A percentile compares a stretch with the other conserved stretches of the same genome.
phyloP scores from a whole-genome alignment of 2,329 filamentous ascomycete species.

The Colletotrichum sp. region DNA sequence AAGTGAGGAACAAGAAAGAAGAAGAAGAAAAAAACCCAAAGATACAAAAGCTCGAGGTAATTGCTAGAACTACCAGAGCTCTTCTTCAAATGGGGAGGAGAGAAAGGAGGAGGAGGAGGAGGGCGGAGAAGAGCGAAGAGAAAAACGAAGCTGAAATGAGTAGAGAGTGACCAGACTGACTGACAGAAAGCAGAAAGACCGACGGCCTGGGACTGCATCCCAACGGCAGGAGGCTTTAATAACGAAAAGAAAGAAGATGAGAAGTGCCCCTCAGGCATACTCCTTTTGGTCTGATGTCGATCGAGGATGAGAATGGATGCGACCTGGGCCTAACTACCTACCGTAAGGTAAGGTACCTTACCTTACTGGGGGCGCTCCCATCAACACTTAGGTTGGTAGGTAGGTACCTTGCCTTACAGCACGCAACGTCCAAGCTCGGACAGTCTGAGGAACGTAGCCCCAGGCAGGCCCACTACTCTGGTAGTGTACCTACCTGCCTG shows the following conservation, averaged over 20 bases:
- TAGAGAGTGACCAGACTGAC: constrained; percentile 21
- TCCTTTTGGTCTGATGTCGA: constrained; percentile 7
- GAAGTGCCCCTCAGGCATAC: background rate
- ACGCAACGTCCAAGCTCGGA: background rate
- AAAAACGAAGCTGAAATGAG: background rate
- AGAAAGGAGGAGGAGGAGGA: constrained; percentile 6
- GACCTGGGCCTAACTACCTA: background rate
- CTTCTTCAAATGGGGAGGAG: constrained; percentile 35
- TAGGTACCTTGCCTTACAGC: background rate
- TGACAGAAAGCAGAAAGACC: background rate
- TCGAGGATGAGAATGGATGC: constrained; percentile 7
- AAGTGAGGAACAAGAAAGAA: constrained; percentile 9
- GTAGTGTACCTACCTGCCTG: background rate
- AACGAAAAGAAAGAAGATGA: background rate
- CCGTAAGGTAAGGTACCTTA: background rate
- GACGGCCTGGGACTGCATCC: background rate
- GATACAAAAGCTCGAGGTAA: constrained; percentile 32
- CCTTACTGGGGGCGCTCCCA: background rate
- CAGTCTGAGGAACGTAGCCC: background rate
- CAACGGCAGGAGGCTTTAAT: constrained; percentile 7
- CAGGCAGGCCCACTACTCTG: background rate
- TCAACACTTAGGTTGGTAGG: background rate
- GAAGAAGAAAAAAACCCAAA: constrained; percentile 27
- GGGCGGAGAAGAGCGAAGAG: background rate
- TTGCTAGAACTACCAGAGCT: constrained; percentile 52